phyloP scores from a whole-genome alignment of 2,329 filamentous ascomycete species.

The Penicillium polonicum region DNA sequence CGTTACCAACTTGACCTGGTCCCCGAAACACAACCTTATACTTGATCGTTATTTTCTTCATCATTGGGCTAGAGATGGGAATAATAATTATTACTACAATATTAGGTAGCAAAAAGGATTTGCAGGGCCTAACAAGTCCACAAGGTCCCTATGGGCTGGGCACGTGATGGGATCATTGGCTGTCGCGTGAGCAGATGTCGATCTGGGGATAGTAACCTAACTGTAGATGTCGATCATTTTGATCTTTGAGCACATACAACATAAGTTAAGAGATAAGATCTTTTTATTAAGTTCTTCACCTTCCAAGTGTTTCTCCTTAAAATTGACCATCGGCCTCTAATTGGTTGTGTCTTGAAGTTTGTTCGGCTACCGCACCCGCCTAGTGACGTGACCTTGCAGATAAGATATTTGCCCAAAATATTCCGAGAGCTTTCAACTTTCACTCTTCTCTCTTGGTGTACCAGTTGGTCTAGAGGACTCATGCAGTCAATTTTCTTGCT shows the following conservation, averaged over 20 bases:
- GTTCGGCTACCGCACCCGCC: conserved; percentile 2
- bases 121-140: not conserved
- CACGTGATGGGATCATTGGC: not conserved
- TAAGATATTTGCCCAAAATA: not conserved
- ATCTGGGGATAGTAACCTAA: not conserved
- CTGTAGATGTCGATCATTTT: not conserved
- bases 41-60: no score
- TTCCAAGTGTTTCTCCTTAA: not conserved
- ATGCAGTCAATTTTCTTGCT: conserved; percentile 20
- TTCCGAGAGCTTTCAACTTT: not conserved
- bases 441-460: not conserved
- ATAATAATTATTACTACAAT: not conserved
- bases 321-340: not conserved
- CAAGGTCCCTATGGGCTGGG: not conserved
- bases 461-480: conserved; percentile 5
- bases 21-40: no score
- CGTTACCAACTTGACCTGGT: no score
- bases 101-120: no score
- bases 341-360: not conserved
- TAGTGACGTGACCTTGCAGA: conserved; percentile 6
- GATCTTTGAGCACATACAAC: not conserved
- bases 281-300: not conserved
- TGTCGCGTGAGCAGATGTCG: not conserved
- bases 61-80: not conserved
- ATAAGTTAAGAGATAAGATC: not conserved